Conservation (phyloP, 2,329 filamentous ascomycete genomes). For the Hirsutella minnesotensis region DNA sequence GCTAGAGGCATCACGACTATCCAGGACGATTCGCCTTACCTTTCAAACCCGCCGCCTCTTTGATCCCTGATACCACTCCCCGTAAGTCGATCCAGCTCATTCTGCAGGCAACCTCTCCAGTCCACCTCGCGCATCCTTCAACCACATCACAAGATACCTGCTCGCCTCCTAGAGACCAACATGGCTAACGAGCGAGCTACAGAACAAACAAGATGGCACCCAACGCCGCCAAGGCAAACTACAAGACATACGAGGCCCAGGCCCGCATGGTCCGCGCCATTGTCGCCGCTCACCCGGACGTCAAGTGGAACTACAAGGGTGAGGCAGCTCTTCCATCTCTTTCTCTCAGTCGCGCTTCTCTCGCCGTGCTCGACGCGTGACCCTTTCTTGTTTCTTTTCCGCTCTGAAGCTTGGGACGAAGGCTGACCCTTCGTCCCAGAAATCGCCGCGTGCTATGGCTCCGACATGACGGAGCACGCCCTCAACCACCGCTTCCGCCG, state of each 20-base stretch:
- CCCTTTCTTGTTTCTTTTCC: no score
- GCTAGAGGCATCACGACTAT: no score
- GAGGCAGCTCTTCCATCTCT: conserved; percentile 16
- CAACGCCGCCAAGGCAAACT: conserved; percentile 34
- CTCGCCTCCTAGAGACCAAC: not conserved
- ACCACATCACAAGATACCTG: not conserved
- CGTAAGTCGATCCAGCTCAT: no score
- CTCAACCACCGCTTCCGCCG: conserved; percentile 41
- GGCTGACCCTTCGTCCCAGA: conserved; percentile 23
- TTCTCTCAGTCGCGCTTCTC: not conserved
- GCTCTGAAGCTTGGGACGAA: conserved; percentile 11
- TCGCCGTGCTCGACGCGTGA: not conserved
- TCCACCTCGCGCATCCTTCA: no score
- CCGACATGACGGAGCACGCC: conserved; percentile 33
- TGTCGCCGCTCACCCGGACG: conserved; percentile 40
- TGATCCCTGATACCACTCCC: no score
- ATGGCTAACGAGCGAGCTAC: not conserved
- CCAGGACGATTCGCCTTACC: no score
- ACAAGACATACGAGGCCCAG: conserved; percentile 47
- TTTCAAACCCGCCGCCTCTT: no score
- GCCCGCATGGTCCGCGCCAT: conserved; percentile 49
- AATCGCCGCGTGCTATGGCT: conserved; percentile 34
- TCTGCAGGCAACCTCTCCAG: no score
- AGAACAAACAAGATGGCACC: conserved; percentile 28
- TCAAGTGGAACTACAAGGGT: conserved; percentile 52